Base-by-base conservation (phyloP, 495 filamentous ascomycete genomes). In the Aspergillus avenaceus region DNA sequence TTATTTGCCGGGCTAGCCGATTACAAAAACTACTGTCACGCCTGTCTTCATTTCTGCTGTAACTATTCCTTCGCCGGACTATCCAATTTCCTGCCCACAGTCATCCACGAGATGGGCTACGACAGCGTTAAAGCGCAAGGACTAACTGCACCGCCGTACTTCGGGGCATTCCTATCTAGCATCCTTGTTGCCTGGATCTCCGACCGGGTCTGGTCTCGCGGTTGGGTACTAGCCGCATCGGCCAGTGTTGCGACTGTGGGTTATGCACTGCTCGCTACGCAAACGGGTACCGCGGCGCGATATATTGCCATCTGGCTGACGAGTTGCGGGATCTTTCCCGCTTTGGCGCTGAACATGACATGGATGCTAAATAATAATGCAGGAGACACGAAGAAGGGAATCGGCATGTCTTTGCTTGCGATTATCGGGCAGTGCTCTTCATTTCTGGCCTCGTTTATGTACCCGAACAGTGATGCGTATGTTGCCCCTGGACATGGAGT, bases 21-120 rank as follows among this genome's bases (percentile, higher is more conserved):
- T 50, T 64, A 60, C 53, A 64, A 64, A 32, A 66, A 66, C 34
- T 66, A 60, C 36, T 38, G 60, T 8, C 61, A 66, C 46, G 62
- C 53, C 47, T 23, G 43, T 9, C 59, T 64, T 5, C 61, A 62
- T 43, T 65, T 65, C 37, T 62, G 56, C 46, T 63, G 59, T 55
- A 65, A 65, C 48, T 63, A 36, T 42, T 66, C 55, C 23, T 67
- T 60, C 40, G 55, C 61, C 0, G 58, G 55, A 0, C 42, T 92
- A 8, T 86, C 87, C 5, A 84, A 88, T 1, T 91, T 90, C 60
- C 74, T 91, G 1, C 87, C 87, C 0, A 81, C 84, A 11, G 87
- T 90, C 58, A 71, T 88, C 8, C 65, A 76, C 38, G 73, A 79
- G 26, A 86, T 89, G 83, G 86, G 85, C 7, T 88, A 81, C 63